Evolutionary conservation across 768 basidiomycete species (phyloP), one percentile per base, ranked within the genome.

Genomic region (Tylopilus rubrobrunneus): DNA sequence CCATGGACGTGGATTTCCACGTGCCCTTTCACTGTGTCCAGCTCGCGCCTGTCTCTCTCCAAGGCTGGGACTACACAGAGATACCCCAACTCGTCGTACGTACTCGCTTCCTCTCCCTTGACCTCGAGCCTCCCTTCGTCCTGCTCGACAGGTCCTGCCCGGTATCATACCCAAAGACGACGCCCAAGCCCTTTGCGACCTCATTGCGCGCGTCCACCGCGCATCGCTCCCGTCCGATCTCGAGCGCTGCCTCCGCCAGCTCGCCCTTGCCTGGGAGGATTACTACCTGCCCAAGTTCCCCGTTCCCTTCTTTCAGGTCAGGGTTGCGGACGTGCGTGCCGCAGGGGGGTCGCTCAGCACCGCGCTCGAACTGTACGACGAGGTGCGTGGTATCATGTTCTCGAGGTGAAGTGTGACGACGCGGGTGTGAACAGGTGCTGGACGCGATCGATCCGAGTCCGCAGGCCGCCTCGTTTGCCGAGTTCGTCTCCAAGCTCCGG

Each of bases 311-410:
- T 69, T 69, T 5, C 65, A 65, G 25, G 68, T 69, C 43, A 59
- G 68, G 27, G 68, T 69, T 14, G 68, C 68, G 7, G 68, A 69
- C 40, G 69, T 69, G 23, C 65, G 68, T 11, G 68, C 69, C 8
- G 27, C 52, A 0, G 68, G 68, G 0, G 69, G 68, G 2, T 70
- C 68, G 6, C 61, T 71, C 48, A 69, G 55, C 1, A 69, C 68
- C 2, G 68, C 68, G 2, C 48, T 69, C 2, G 61, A 60, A 23
- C 51, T 69, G 4, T 69, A 69, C n/a, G 60, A 69, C 12, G 65
- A 71, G 61, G 68, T 61, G 39, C 46, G 68, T n/a, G n/a, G n/a
- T n/a, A n/a, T n/a, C n/a, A n/a, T n/a, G n/a, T n/a, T n/a, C n/a
- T n/a, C n/a, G n/a, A n/a, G n/a, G n/a, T n/a, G n/a, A n/a, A n/a